Evolutionary conservation across 2,329 filamentous ascomycete species (phyloP), one percentile per base, ranked within the genome.

Genomic region (Phyllosticta ampelicida): DNA sequence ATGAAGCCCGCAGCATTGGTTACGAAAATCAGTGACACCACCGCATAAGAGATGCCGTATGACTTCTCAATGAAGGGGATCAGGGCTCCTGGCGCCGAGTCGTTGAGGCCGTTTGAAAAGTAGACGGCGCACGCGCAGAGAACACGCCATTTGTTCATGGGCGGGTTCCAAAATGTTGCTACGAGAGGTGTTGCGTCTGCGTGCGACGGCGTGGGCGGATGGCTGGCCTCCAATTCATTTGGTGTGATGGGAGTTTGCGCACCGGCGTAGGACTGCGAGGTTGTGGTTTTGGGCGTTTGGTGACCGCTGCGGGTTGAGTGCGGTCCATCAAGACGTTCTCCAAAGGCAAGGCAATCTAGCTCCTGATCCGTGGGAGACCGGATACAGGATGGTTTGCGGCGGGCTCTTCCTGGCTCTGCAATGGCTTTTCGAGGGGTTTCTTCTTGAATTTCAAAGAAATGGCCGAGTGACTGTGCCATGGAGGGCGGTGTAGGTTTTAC

Each of bases 1-100:
- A 95, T 84, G 73, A 90, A 95, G 16, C 89, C 89, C 4, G 86
- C 63, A 0, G 89, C 88, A 64, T 88, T 88, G 51, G 85, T 82
- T 26, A 94, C 80, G 74, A 94, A 95, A 66, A 95, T 88, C 44
- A 92, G 75, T 1, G 89, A 92, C 2, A 94, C 87, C 9, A 89
- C 72, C 1, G 84, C 86, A 68, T 94, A 92, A 48, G 85, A 86
- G 59, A 94, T 89, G 60, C 78, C 63, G 66, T 92, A 95, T 65
- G 86, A 82, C 69, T 74, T 77, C 68, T 92, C 87, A 70, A 95
- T 87, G 66, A 90, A 90, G 0, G 89, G 89, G 63, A 95, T 87
- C 60, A 94, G 67, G 11, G 89, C 87, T 67, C 89, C 89, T 1
- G 88, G 83, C 0, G 86, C 74, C 64, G 50, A 0, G 26, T 95